Conservation (phyloP, 2,329 filamentous ascomycete genomes). For the Tympanopsis confertula region DNA sequence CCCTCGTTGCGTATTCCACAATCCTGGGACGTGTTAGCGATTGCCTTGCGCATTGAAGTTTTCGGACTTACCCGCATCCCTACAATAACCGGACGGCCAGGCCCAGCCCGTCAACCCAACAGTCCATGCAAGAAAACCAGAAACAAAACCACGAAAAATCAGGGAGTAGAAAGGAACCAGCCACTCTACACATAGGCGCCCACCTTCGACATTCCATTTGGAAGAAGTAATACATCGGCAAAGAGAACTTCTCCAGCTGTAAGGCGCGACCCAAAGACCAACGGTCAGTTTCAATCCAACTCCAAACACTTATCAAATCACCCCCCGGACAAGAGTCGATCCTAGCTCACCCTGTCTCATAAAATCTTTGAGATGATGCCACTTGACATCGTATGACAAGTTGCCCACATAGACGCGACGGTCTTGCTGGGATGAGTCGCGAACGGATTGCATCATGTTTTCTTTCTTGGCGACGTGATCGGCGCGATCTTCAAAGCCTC, state of each 20-base stretch:
- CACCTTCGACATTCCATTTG: slow-evolving; percentile 99
- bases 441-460: slow-evolving; percentile 89
- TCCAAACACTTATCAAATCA: background rate
- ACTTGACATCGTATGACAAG: slow-evolving; percentile 98
- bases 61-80: slow-evolving; percentile 95
- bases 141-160: slow-evolving; percentile 31
- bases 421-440: slow-evolving; percentile 94
- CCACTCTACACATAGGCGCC: slow-evolving; percentile 81
- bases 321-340: slow-evolving; percentile 5
- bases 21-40: slow-evolving; percentile 50
- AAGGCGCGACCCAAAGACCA: slow-evolving; percentile 12
- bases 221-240: slow-evolving; percentile 97
- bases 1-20: slow-evolving; percentile 99
- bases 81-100: slow-evolving; percentile 83
- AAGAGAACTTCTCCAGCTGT: slow-evolving; percentile 97
- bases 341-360: slow-evolving; percentile 85
- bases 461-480: slow-evolving; percentile 70
- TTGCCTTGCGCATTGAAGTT: slow-evolving; percentile 2
- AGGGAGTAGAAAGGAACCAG: slow-evolving; percentile 64
- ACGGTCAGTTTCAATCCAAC: slow-evolving; percentile 1
- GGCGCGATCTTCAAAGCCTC: slow-evolving; percentile 69
- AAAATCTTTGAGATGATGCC: slow-evolving; percentile 99
- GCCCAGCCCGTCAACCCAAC: slow-evolving; percentile 99
- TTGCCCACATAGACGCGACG: slow-evolving; percentile 99
- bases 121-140: slow-evolving; percentile 62